Evolutionary conservation across 805 yeast genomes (phyloP).

Genomic region (Lachancea meyersii): DNA sequence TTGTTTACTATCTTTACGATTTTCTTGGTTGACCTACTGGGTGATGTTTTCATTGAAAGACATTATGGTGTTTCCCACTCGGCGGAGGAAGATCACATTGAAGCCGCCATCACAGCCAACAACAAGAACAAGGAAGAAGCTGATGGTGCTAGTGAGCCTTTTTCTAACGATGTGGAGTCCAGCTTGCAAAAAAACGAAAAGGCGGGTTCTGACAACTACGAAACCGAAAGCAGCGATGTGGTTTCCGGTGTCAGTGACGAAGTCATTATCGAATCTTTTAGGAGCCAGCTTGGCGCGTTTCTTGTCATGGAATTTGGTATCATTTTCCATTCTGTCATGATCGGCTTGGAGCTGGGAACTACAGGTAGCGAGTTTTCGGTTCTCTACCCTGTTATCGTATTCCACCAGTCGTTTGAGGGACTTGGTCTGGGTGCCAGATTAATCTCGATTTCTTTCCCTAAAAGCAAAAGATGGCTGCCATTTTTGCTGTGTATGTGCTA

Average conservation of each 20-base stretch:
- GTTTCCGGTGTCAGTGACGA: constrained; percentile 22
- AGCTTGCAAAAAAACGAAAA: background rate
- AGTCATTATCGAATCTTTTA: constrained; percentile 34
- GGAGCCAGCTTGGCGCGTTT: constrained; percentile 47
- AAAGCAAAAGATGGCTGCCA: constrained; percentile 40
- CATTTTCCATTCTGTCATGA: constrained; percentile 74
- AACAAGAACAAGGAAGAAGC: constrained; percentile 7
- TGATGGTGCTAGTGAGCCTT: constrained; percentile 10
- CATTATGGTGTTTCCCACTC: constrained; percentile 15
- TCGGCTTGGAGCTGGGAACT: constrained; percentile 72
- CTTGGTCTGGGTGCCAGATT: constrained; percentile 77
- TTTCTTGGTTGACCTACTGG: constrained; percentile 44
- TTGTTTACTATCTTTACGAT: constrained; percentile 40
- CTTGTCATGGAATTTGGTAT: constrained; percentile 72
- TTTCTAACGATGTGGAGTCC: background rate
- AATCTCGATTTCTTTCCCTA: constrained; percentile 51
- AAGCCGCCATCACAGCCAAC: constrained; percentile 7
- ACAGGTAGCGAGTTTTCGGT: constrained; percentile 71
- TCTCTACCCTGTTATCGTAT: constrained; percentile 60
- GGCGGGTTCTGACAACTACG: background rate
- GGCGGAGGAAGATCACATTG: constrained; percentile 4
- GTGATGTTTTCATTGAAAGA: constrained; percentile 39
- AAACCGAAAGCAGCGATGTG: constrained; percentile 38
- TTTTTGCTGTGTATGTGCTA: constrained; percentile 43
- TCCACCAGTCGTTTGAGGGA: constrained; percentile 83